These are phyloP conservation scores for Fraxinus excelsior DNA, from an alignment of 257 asterid genomes.

Conservation along the genomic window DNA sequence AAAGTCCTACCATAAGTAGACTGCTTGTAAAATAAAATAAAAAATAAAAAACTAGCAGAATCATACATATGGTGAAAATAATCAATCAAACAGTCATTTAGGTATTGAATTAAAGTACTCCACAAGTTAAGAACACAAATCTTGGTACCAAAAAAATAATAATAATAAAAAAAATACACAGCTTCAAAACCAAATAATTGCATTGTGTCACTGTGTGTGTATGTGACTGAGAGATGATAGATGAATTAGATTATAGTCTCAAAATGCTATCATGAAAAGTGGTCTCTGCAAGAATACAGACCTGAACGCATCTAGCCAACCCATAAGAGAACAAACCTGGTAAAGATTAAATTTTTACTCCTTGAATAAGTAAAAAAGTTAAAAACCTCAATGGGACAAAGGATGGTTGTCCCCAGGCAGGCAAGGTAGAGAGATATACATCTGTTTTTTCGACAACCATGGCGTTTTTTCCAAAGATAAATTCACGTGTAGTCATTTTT, in stretches of 20 bases:
- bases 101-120: background rate
- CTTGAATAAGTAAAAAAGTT: background rate
- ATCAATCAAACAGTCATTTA: background rate
- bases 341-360: conserved; percentile 7
- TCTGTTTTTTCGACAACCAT: conserved; percentile 20
- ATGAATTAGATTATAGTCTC: conserved; percentile 2
- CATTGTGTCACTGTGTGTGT: background rate
- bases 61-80: background rate
- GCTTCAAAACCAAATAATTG: conserved; percentile 27
- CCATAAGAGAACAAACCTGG: conserved; percentile 56
- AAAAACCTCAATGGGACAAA: conserved; percentile 7
- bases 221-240: conserved; percentile 8
- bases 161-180: background rate
- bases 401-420: conserved; percentile 41
- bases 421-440: conserved; percentile 26
- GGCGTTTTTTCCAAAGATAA: conserved; percentile 44
- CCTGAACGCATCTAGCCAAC: conserved; percentile 40
- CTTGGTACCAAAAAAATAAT: background rate
- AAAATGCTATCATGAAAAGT: conserved; percentile 30
- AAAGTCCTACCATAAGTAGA: background rate
- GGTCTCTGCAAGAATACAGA: conserved; percentile 36
- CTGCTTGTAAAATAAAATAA: background rate
- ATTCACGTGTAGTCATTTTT: conserved; percentile 65
- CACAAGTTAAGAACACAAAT: background rate
- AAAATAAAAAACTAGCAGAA: background rate